Evolutionary conservation across 2,329 filamentous ascomycete species (phyloP).

Genomic region (Ilyonectria robusta): DNA sequence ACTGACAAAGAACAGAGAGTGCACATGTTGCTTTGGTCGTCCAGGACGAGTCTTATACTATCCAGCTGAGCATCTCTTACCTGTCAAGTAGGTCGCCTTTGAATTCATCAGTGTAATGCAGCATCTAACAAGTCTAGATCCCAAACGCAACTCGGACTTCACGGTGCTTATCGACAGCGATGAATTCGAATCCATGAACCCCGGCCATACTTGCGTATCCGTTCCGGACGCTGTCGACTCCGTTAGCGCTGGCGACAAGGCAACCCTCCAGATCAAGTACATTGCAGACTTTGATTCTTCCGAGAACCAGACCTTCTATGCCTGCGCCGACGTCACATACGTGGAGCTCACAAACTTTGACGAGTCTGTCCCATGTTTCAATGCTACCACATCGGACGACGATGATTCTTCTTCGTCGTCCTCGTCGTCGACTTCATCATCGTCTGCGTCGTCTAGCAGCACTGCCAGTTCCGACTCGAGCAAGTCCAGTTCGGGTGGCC

Average conservation of each 20-base stretch:
- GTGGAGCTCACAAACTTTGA: slow-evolving; percentile 55
- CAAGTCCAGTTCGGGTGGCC: slow-evolving; percentile 48
- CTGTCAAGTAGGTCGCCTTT: slow-evolving; percentile 57
- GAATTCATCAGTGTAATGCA: neutral
- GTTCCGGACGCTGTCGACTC: slow-evolving; percentile 54
- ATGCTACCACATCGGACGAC: slow-evolving; percentile 51
- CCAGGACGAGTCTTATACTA: slow-evolving; percentile 69
- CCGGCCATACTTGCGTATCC: slow-evolving; percentile 62
- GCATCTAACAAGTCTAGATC: slow-evolving; percentile 50
- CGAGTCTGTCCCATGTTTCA: slow-evolving; percentile 58
- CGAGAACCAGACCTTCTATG: slow-evolving; percentile 61
- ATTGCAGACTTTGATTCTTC: slow-evolving; percentile 58
- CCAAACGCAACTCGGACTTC: slow-evolving; percentile 57
- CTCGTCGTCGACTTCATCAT: slow-evolving; percentile 35
- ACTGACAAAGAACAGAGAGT: slow-evolving; percentile 57
- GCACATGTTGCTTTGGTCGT: slow-evolving; percentile 69
- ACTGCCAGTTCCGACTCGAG: slow-evolving; percentile 31
- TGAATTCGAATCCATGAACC: slow-evolving; percentile 56
- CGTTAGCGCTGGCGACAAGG: slow-evolving; percentile 58
- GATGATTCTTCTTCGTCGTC: slow-evolving; percentile 24
- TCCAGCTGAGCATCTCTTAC: slow-evolving; percentile 69
- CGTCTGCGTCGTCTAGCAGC: slow-evolving; percentile 31
- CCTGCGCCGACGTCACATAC: slow-evolving; percentile 64
- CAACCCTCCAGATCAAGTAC: slow-evolving; percentile 65
- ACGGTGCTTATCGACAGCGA: slow-evolving; percentile 54